Evolutionary conservation across 1,139 yeast genomes (phyloP), one percentile per base, ranked within the genome.

Genomic region (Candida albicans): DNA sequence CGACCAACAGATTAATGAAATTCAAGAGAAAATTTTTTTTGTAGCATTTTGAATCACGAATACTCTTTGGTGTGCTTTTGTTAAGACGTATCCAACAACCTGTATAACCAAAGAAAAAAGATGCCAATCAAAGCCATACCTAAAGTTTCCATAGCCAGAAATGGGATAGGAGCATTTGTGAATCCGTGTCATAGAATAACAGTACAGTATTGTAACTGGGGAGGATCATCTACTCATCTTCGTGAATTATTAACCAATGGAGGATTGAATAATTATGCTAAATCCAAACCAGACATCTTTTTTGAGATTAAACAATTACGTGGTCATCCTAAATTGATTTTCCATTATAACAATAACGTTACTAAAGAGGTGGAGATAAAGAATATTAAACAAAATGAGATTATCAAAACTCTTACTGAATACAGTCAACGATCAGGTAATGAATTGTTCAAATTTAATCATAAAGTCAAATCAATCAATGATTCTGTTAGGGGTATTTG

Each of bases 401-500:
- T 80, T 42, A 60, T 87, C 47, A 68, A 74, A 52, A 82, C 82
- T 59, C 79, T 87, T 50, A 75, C 79, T 54, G 86, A 82, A 52
- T 60, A 60, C 54, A 58, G 69, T 42, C 75, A 68, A 56, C 58
- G 69, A 47, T 63, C 70, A 43, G 79, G 78, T 36, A 64, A 65
- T 43, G 62, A 63, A 9, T 64, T 70, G 46, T 67, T 70, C 62
- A 73, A 73, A 54, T 71, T 54, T 58, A 73, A 73, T 62, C 82
- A 85, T 52, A 84, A 86, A 54, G 98, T 93, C 35, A 78, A 81
- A 62, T 84, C 96, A 36, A 65, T 76, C 48, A 93, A 91, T 63
- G 81, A 79, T 48, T 84, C 96, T 41, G 93, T 93, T 13, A 85
- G 99, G 75, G 99, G 99, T 57, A 76, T 93, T 42, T 93, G 99